Conservation (phyloP, 140 eudicot genomes). For the Artemisia princeps region DNA sequence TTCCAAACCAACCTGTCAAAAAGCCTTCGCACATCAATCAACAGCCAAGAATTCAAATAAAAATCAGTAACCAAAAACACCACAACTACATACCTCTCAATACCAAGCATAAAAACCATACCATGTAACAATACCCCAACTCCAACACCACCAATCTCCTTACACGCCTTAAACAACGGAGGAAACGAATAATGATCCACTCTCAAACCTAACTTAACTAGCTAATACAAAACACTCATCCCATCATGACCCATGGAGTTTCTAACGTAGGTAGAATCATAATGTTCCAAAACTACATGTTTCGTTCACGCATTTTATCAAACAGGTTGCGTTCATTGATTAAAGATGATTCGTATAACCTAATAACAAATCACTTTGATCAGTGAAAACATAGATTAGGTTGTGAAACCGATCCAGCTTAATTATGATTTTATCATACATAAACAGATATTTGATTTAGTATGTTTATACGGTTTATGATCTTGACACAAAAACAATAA, state of each 20-base stretch:
- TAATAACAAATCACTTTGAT: slow-evolving; percentile 37
- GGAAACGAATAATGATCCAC: slow-evolving; percentile 40
- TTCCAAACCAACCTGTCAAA: too few species aligned
- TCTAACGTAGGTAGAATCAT: slow-evolving; percentile 36
- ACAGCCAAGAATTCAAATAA: too few species aligned
- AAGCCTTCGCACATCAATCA: too few species aligned
- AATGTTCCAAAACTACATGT: slow-evolving; percentile 40
- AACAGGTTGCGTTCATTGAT: slow-evolving; percentile 28
- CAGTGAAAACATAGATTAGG: slow-evolving; percentile 17
- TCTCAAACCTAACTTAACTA: slow-evolving; percentile 24
- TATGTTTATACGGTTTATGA: too few species aligned
- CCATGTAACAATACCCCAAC: slow-evolving; percentile 31
- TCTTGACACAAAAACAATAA: too few species aligned
- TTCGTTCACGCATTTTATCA: slow-evolving; percentile 28
- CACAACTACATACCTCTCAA: neutral
- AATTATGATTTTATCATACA: too few species aligned
- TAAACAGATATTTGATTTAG: too few species aligned
- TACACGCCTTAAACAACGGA: slow-evolving; percentile 24
- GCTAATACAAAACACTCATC: slow-evolving; percentile 10
- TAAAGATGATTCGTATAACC: slow-evolving; percentile 20
- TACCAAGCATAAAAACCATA: slow-evolving; percentile 29
- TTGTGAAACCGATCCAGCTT: slow-evolving; percentile 7
- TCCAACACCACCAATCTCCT: too few species aligned
- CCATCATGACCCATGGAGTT: slow-evolving; percentile 20
- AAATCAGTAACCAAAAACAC: too few species aligned